A percentile compares a stretch with the other conserved stretches of the same genome.
These are phyloP conservation scores for Boechera stricta DNA, from an alignment of 345 rosid species.

Conservation along the genomic window DNA sequence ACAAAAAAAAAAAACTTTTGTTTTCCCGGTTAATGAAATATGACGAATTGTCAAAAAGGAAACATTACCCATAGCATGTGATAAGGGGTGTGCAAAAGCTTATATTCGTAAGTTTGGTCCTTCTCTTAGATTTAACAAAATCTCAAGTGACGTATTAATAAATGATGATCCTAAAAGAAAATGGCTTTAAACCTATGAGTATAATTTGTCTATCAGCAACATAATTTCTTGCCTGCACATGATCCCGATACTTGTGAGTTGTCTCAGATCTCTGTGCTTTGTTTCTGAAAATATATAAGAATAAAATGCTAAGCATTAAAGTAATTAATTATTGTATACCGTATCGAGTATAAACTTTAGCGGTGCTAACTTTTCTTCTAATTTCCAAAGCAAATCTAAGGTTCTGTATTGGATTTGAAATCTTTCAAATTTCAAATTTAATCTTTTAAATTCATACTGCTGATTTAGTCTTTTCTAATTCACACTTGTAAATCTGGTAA, in stretches of 20 bases:
- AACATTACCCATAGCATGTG: background rate
- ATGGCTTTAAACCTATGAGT: slow-evolving; percentile 12
- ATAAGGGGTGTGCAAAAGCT: background rate
- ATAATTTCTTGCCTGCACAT: slow-evolving; percentile 31
- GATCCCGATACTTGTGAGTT: slow-evolving; percentile 19
- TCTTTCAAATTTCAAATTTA: slow-evolving; percentile 1
- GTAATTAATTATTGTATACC: background rate
- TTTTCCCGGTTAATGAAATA: background rate
- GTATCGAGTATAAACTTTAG: background rate
- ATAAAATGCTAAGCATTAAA: background rate
- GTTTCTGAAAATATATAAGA: background rate
- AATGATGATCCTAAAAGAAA: background rate
- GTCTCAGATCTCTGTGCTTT: slow-evolving; percentile 3
- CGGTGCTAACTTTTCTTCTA: background rate
- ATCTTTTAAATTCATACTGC: background rate
- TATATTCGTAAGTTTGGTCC: background rate
- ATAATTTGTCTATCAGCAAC: background rate
- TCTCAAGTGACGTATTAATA: slow-evolving; percentile 8
- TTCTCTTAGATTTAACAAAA: background rate
- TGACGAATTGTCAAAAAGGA: background rate
- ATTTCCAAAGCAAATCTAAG: background rate
- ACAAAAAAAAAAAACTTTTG: background rate
- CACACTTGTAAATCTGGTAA: background rate
- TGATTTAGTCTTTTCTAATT: background rate
- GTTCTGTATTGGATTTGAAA: background rate